Evolutionary conservation across 2,329 filamentous ascomycete genomes (phyloP).

Genomic region (Aureobasidium sp.): DNA sequence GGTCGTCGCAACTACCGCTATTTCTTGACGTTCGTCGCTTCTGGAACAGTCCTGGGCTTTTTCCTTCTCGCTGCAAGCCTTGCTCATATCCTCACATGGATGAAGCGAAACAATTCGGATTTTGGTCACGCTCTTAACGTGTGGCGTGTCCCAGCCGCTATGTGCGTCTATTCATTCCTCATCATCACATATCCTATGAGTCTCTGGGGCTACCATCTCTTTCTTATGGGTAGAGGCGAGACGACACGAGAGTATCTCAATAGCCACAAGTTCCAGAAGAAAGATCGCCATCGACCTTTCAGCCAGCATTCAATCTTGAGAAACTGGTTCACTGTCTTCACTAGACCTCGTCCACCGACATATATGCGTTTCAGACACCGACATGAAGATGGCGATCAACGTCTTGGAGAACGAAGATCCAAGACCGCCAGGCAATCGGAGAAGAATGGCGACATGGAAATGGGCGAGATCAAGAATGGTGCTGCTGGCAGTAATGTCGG

Average conservation of each 20-base stretch:
- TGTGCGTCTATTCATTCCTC: slow-evolving; percentile 76
- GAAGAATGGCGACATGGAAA: slow-evolving; percentile 58
- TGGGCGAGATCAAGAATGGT: slow-evolving; percentile 48
- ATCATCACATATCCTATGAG: slow-evolving; percentile 73
- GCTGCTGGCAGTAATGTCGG: slow-evolving; percentile 19
- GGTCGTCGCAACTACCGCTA: slow-evolving; percentile 96
- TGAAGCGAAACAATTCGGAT: slow-evolving; percentile 53
- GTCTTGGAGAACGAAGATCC: slow-evolving; percentile 56
- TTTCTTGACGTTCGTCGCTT: slow-evolving; percentile 86
- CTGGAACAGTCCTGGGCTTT: slow-evolving; percentile 66
- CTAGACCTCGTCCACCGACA: slow-evolving; percentile 75
- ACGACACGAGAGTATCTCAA: slow-evolving; percentile 95
- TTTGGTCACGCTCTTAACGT: slow-evolving; percentile 63
- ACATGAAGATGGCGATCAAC: slow-evolving; percentile 76
- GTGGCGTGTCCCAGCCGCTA: slow-evolving; percentile 66
- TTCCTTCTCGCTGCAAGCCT: slow-evolving; percentile 72
- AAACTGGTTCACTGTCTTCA: slow-evolving; percentile 77
- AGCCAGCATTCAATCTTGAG: slow-evolving; percentile 66
- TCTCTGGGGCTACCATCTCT: slow-evolving; percentile 81
- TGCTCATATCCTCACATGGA: slow-evolving; percentile 73
- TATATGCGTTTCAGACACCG: slow-evolving; percentile 79
- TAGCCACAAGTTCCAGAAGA: slow-evolving; percentile 88
- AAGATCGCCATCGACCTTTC: slow-evolving; percentile 85
- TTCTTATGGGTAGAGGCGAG: slow-evolving; percentile 83
- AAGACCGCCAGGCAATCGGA: slow-evolving; percentile 43